Percentiles rank a stretch among this genome's conserved stretches.
These are phyloP conservation scores for Penicillium brevicompactum DNA, from an alignment of 2,329 filamentous ascomycete species.

Conservation along the genomic window DNA sequence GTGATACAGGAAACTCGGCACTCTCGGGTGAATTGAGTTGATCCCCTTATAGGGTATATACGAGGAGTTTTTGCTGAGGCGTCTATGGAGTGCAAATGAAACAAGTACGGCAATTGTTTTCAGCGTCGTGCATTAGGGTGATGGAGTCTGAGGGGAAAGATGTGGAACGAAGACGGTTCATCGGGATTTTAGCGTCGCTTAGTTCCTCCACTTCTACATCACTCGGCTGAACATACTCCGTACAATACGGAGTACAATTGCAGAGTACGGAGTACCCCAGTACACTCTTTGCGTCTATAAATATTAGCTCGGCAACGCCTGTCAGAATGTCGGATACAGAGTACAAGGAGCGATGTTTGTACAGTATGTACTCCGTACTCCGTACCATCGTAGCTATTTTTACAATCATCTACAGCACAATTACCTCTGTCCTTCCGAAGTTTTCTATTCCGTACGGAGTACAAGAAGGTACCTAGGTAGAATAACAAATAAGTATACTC, in stretches of 20 bases:
- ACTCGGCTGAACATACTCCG: background rate
- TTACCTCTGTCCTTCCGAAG: too few relatives aligned
- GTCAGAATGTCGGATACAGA: background rate
- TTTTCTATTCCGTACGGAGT: too few relatives aligned
- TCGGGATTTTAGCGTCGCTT: slow-evolving; percentile 1
- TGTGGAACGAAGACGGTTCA: background rate
- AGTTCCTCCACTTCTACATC: background rate
- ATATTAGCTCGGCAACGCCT: background rate
- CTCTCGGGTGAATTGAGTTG: background rate
- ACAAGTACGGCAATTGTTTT: background rate
- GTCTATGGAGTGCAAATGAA: background rate
- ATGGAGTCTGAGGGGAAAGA: slow-evolving; percentile 6
- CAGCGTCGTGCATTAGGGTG: slow-evolving; percentile 19
- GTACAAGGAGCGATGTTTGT: too few relatives aligned
- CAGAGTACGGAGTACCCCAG: too few relatives aligned
- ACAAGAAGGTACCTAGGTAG: too few relatives aligned
- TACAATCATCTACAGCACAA: too few relatives aligned
- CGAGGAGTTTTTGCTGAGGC: background rate
- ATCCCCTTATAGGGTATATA: background rate
- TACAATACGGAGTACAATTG: background rate
- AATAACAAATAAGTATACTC: too few relatives aligned
- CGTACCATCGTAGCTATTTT: too few relatives aligned
- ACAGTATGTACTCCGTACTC: too few relatives aligned
- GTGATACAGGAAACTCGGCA: background rate
- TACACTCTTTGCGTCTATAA: too few relatives aligned